Percentiles rank a stretch among this genome's conserved stretches.
phyloP scores from a whole-genome alignment of 768 basidiomycete genomes.

The Terana coerulea region DNA sequence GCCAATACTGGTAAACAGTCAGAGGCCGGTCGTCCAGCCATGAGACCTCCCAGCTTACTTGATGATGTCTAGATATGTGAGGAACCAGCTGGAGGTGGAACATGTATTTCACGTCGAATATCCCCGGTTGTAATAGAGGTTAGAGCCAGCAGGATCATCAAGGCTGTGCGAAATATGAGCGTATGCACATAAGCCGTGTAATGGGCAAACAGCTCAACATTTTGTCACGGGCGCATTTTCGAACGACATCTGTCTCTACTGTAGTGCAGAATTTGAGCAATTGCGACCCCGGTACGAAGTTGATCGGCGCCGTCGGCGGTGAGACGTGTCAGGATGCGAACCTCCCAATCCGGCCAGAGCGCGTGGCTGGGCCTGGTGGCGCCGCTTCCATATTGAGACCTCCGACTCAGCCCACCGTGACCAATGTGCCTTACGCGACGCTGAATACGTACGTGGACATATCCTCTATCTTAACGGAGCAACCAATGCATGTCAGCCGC shows the following conservation, averaged over 20 bases:
- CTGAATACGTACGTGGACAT: too few species aligned
- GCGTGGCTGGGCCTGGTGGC: too few species aligned
- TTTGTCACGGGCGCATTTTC: conserved; percentile 83
- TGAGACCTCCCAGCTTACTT: conserved; percentile 43
- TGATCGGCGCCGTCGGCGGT: too few species aligned
- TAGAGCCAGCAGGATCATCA: conserved; percentile 71
- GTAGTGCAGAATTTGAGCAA: too few species aligned
- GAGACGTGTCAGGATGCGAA: too few species aligned
- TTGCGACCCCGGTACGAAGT: too few species aligned
- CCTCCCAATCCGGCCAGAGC: too few species aligned
- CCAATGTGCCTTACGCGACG: too few species aligned
- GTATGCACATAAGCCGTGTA: neutral
- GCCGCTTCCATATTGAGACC: too few species aligned
- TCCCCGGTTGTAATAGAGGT: conserved; percentile 69
- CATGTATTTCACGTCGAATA: conserved; percentile 88
- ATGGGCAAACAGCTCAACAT: conserved; percentile 38
- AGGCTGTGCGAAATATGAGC: conserved; percentile 40
- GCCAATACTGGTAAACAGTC: conserved; percentile 67
- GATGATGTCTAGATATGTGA: conserved; percentile 86
- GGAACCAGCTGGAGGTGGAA: conserved; percentile 86
- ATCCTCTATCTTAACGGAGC: too few species aligned
- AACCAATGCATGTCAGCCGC: too few species aligned
- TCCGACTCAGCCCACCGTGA: too few species aligned
- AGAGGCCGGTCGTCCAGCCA: neutral
- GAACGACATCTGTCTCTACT: conserved; percentile 59